Conservation (phyloP, 2,329 filamentous ascomycete genomes). For the Aspergillus viridinutans region DNA sequence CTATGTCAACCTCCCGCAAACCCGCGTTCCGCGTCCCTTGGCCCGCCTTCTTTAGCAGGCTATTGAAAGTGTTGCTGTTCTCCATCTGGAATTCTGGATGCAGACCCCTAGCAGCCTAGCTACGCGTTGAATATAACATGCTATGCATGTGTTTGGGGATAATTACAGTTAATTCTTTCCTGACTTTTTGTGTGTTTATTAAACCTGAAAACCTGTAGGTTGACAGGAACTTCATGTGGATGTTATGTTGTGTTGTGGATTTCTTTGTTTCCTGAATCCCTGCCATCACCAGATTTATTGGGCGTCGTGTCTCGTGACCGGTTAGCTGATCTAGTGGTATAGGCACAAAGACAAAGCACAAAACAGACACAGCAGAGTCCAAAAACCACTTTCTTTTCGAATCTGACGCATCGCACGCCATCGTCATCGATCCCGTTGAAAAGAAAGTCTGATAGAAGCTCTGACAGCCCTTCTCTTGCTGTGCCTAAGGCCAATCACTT, state of each 20-base stretch:
- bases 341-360: background rate
- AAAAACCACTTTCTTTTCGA: constrained; percentile 1
- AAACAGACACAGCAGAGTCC: background rate
- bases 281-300: background rate
- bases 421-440: constrained; percentile 14
- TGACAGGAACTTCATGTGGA: background rate
- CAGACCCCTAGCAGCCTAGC: too few relatives aligned
- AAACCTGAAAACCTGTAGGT: background rate
- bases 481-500: background rate
- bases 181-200: background rate
- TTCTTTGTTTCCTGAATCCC: background rate
- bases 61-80: background rate
- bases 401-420: constrained; percentile 13
- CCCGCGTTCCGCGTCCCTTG: background rate
- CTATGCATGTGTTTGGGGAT: background rate
- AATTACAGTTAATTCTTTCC: background rate
- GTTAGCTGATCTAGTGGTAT: background rate
- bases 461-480: background rate
- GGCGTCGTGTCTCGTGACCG: constrained; percentile 2
- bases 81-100: background rate
- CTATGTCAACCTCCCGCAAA: background rate
- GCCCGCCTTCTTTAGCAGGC: background rate
- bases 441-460: constrained; percentile 10
- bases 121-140: background rate
- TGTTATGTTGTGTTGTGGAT: background rate